A percentile compares a stretch with the other conserved stretches of the same genome.
These are phyloP conservation scores for Venturia carpophila DNA, from an alignment of 2,329 filamentous ascomycete genomes.

Conservation along the genomic window DNA sequence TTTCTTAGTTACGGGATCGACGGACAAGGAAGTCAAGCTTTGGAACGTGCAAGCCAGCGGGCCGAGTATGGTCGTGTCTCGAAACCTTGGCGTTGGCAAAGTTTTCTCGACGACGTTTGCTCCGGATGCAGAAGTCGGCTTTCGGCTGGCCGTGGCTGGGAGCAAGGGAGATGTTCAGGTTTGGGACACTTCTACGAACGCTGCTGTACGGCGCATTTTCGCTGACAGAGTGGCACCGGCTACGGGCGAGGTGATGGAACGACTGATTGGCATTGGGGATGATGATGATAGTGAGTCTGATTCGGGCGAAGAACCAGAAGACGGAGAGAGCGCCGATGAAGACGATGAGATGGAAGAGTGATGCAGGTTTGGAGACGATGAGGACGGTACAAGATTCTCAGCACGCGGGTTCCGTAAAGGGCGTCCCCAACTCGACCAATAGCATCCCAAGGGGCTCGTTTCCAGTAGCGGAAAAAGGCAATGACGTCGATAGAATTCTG, in stretches of 20 bases:
- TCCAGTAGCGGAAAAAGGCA: neutral
- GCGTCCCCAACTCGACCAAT: neutral
- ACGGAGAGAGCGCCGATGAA: slow-evolving; percentile 25
- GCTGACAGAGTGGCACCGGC: slow-evolving; percentile 49
- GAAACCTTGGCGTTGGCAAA: slow-evolving; percentile 89
- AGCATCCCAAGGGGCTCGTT: neutral
- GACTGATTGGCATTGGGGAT: slow-evolving; percentile 64
- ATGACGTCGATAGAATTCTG: neutral
- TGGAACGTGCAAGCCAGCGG: slow-evolving; percentile 82
- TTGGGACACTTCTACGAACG: slow-evolving; percentile 95
- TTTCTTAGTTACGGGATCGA: slow-evolving; percentile 87
- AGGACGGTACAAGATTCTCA: neutral
- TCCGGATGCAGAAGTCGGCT: slow-evolving; percentile 82
- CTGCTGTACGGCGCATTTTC: slow-evolving; percentile 76
- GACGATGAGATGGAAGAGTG: slow-evolving; percentile 27
- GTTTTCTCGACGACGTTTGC: slow-evolving; percentile 89
- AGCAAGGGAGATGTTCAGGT: slow-evolving; percentile 89
- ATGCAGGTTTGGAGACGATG: neutral
- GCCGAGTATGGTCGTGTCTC: slow-evolving; percentile 81
- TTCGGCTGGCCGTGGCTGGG: slow-evolving; percentile 85
- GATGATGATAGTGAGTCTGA: slow-evolving; percentile 56
- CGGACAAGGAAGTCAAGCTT: slow-evolving; percentile 90
- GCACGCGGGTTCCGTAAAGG: no score
- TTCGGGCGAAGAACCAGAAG: slow-evolving; percentile 49
- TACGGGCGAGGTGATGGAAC: slow-evolving; percentile 57